phyloP scores from a whole-genome alignment of 768 basidiomycete species.

The Boletus fagicola region DNA sequence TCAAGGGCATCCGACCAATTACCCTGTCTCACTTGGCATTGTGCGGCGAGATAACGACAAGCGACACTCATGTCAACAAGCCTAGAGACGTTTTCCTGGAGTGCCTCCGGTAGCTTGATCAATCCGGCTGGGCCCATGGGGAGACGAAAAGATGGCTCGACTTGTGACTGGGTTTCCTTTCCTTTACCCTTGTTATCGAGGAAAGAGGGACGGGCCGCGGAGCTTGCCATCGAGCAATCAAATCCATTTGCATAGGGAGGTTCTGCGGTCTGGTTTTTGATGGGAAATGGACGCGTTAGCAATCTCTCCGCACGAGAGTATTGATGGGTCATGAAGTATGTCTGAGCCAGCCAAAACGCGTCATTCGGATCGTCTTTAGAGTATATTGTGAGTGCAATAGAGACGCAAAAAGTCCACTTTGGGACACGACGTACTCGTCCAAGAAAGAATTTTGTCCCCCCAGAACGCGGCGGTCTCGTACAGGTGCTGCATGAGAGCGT shows the following conservation, averaged over 20 bases:
- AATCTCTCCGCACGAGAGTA: constrained; percentile 93
- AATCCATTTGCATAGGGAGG: constrained; percentile 28
- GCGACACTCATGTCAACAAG: constrained; percentile 94
- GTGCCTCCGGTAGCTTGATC: constrained; percentile 63
- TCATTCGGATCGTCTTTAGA: constrained; percentile 88
- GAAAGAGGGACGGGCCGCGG: constrained; percentile 44
- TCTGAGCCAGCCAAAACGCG: constrained; percentile 98
- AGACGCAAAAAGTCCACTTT: constrained; percentile 1
- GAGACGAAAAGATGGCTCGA: constrained; percentile 47
- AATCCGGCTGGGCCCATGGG: constrained; percentile 72
- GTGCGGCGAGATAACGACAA: constrained; percentile 94
- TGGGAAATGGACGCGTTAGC: constrained; percentile 82
- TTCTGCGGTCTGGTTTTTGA: constrained; percentile 42
- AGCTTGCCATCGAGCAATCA: constrained; percentile 14
- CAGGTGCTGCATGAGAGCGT: constrained; percentile 97
- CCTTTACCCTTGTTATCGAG: constrained; percentile 56
- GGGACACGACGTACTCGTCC: constrained; percentile 74
- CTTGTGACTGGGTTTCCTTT: constrained; percentile 47
- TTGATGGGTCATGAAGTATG: constrained; percentile 93
- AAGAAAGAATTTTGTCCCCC: constrained; percentile 95
- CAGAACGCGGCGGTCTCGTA: constrained; percentile 97
- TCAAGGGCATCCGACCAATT: constrained; percentile 91
- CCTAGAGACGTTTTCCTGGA: constrained; percentile 65
- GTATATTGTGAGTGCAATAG: constrained; percentile 1
- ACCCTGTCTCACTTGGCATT: constrained; percentile 89